Evolutionary conservation across 352 stramenopile species (phyloP).

Genomic region (Phytophthora cactorum): DNA sequence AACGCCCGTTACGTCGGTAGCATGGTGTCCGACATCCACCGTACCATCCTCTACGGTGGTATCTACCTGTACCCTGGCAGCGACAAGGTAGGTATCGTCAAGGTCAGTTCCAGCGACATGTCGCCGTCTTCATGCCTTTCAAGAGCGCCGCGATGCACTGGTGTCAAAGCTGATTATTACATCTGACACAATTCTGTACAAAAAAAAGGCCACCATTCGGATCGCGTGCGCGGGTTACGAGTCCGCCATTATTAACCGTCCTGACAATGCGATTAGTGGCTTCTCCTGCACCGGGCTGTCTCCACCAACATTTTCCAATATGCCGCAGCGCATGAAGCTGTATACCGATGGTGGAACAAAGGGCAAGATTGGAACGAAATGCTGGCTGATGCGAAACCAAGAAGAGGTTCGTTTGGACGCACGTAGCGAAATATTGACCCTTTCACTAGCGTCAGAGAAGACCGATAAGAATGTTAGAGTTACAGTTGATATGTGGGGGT

Average conservation of each 20-base stretch:
- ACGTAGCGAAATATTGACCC: neutral
- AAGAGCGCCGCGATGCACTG: neutral
- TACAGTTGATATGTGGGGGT: neutral
- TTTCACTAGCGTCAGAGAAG: neutral
- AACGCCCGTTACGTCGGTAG: constrained; percentile 96
- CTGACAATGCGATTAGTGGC: neutral
- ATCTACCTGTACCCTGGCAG: constrained; percentile 98
- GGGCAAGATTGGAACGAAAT: neutral
- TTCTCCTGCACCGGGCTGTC: neutral
- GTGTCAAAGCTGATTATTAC: neutral
- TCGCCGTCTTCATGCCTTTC: neutral
- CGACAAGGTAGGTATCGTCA: constrained; percentile 73
- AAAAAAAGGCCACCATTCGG: neutral
- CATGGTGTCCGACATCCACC: constrained; percentile 99
- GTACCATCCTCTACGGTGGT: constrained; percentile 97
- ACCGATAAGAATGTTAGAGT: neutral
- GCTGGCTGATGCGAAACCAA: neutral
- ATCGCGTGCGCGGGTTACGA: neutral
- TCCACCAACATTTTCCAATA: neutral
- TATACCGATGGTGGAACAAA: neutral
- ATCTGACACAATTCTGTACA: neutral
- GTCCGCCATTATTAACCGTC: neutral
- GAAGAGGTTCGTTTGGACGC: neutral
- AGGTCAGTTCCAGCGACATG: neutral
- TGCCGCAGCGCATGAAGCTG: neutral